phyloP scores from a whole-genome alignment of 257 asterid species.

The Eucommia ulmoides region DNA sequence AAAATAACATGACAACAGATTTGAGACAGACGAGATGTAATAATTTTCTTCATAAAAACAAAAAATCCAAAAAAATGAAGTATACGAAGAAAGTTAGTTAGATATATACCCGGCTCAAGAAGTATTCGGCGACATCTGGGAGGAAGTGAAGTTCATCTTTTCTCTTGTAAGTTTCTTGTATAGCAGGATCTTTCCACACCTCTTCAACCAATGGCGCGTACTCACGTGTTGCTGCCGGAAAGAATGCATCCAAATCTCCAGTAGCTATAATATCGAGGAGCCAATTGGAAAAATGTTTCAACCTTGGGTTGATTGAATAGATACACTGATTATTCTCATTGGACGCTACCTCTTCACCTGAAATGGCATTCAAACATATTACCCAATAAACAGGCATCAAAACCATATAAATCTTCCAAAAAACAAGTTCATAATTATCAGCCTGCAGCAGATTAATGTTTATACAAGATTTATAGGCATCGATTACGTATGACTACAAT shows the following conservation, averaged over 20 bases:
- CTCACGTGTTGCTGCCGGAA: constrained; percentile 98
- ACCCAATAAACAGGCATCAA: background rate
- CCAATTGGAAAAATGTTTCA: constrained; percentile 95
- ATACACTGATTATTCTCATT: constrained; percentile 35
- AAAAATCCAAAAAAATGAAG: too few species aligned
- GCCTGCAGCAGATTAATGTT: too few species aligned
- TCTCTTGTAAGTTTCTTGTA: constrained; percentile 73
- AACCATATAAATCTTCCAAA: too few species aligned
- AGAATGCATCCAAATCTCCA: constrained; percentile 92
- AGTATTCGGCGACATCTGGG: constrained; percentile 84
- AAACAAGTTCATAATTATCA: too few species aligned
- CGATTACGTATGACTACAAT: too few species aligned
- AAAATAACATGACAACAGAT: too few species aligned
- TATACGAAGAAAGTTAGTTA: too few species aligned
- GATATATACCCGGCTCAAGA: constrained; percentile 68
- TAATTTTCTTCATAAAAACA: too few species aligned
- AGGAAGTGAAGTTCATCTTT: constrained; percentile 79
- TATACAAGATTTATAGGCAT: too few species aligned
- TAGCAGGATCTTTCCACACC: constrained; percentile 89
- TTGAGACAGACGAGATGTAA: too few species aligned
- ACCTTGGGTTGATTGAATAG: constrained; percentile 67
- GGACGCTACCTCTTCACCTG: constrained; percentile 40
- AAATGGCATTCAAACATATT: constrained; percentile 2
- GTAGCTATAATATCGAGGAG: constrained; percentile 91
- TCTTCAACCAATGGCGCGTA: constrained; percentile 95